Base-by-base conservation (phyloP, 2,329 filamentous ascomycete species). In the Colletotrichum sp. region DNA sequence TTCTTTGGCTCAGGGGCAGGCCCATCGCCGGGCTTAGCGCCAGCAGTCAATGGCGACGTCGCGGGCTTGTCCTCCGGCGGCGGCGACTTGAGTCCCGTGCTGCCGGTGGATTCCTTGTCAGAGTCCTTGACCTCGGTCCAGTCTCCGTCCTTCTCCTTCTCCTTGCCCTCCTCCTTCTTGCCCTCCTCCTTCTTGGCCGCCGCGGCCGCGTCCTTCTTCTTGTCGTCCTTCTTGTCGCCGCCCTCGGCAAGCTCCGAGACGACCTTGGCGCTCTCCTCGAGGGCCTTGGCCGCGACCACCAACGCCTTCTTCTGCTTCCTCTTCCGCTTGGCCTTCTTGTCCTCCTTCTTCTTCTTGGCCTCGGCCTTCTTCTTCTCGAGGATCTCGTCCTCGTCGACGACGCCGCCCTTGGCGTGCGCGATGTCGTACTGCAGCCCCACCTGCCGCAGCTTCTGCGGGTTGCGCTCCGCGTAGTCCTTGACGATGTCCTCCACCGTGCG, bases 391-490 rank as follows among this genome's bases (percentile, higher is more conserved):
- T 89, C 87, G 52, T 90, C 88, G 6, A 87, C 78, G 52, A 91
- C 85, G 8, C 89, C 87, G 3, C 90, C 91, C 78, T 91, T 92
- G 18, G 89, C 88, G 78, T 92, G 90, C 0, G 91, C 91, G 18
- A 92, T 85, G 73, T 93, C 91, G 75, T 92, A 92, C 34, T 90
- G 89, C 71, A 91, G 84, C 1, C 90, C 91, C 15, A 91, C 88
- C 70, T 90, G 85, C 3, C 92, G 84, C 5, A 95, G 86, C 80
- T 95, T 95, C 78, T 93, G 91, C 3, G 93, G 91, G 43, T 87
- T 87, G 10, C 77, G 79, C 56, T 85, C 83, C 7, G 83, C 84
- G 8, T 80, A 81, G 10, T 85, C 85, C 18, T 87, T 88, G 52
- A 95, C 90, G 1, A 92, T 88, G 36, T 93, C 88, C 75, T 93